Evolutionary conservation across 2,329 filamentous ascomycete genomes (phyloP), one percentile per base, ranked within the genome.

Genomic region (Nannizziopsis barbatae): DNA sequence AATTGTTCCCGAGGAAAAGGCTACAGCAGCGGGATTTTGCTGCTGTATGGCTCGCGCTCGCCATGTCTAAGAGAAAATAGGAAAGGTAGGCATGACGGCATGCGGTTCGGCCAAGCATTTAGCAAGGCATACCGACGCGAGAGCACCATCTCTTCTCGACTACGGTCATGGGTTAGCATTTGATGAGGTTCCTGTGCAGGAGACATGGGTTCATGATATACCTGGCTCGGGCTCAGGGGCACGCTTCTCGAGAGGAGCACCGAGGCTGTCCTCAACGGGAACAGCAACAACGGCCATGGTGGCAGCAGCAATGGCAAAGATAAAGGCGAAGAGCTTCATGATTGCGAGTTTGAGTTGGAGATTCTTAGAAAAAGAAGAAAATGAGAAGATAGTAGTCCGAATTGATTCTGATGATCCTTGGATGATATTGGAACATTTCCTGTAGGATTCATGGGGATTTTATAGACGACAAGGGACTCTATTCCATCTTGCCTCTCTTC

Each of bases 311-410:
- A 71, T 57, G 49, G 69, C 63, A 41, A 67, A 57, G 48, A 72
- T 57, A 47, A 72, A 50, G 47, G 65, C 58, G 55, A 68, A 62
- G 59, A 74, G 56, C 66, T 73, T 75, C 74, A 77, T 77, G 45
- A 11, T 42, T 47, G 45, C 45, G 15, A n/a, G 8, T 47, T 30
- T 15, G 20, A n/a, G 11, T 39, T 38, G 32, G 17, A 40, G 17
- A 6, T 11, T 11, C 18, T 7, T n/a, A 32, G 12, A 31, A 32
- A 5, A 14, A 39, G 22, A 20, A 22, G n/a, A 15, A 32, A 8
- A 18, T 40, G 14, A 18, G 17, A 15, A 40, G 30, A 33, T 14
- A 20, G 3, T 20, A 8, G 18, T 32, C 22, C 4, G n/a, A 27
- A 31, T 36, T 5, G 10, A 18, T 22, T 27, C 33, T n/a, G 5